Conservation (phyloP, 164 flowering plant species). For the Tinospora cordifolia region DNA sequence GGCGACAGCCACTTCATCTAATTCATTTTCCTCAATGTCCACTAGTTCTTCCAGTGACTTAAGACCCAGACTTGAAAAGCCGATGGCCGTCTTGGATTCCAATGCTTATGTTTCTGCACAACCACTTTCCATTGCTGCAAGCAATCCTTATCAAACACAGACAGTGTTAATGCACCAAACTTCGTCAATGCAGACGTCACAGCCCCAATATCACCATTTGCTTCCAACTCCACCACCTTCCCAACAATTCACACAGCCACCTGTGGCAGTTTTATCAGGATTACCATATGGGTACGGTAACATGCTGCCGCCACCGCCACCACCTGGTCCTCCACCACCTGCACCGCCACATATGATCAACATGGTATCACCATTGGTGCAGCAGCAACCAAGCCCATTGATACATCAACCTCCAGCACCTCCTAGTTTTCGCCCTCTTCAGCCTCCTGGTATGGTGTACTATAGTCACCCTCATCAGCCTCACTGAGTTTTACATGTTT, state of each 20-base stretch:
- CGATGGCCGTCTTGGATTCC: conserved; percentile 35
- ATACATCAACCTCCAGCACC: conserved; percentile 38
- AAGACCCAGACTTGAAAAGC: conserved; percentile 35
- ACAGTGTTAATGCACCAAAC: conserved; percentile 40
- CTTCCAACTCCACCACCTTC: conserved; percentile 35
- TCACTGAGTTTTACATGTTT: conserved; percentile 16
- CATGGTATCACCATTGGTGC: conserved; percentile 32
- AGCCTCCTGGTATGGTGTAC: conserved; percentile 60
- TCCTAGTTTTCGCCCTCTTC: conserved; percentile 68
- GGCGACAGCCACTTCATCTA: conserved; percentile 26
- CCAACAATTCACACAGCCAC: conserved; percentile 59
- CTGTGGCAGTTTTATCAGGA: conserved; percentile 37
- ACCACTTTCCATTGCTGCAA: conserved; percentile 23
- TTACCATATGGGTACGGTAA: conserved; percentile 45
- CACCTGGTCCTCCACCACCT: conserved; percentile 49
- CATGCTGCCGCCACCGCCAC: conserved; percentile 34
- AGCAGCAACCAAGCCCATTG: conserved; percentile 28
- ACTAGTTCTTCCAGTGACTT: conserved; percentile 19
- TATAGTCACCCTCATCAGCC: conserved; percentile 42
- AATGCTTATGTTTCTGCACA: conserved; percentile 32
- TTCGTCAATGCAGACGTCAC: conserved; percentile 37
- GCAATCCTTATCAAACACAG: conserved; percentile 54
- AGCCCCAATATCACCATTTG: conserved; percentile 54
- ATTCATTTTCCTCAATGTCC: conserved; percentile 27
- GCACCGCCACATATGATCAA: conserved; percentile 34